A percentile compares a stretch with the other conserved stretches of the same genome.
Evolutionary conservation across 2,329 filamentous ascomycete genomes (phyloP).

Genomic region (Phaeosphaeria sp.): DNA sequence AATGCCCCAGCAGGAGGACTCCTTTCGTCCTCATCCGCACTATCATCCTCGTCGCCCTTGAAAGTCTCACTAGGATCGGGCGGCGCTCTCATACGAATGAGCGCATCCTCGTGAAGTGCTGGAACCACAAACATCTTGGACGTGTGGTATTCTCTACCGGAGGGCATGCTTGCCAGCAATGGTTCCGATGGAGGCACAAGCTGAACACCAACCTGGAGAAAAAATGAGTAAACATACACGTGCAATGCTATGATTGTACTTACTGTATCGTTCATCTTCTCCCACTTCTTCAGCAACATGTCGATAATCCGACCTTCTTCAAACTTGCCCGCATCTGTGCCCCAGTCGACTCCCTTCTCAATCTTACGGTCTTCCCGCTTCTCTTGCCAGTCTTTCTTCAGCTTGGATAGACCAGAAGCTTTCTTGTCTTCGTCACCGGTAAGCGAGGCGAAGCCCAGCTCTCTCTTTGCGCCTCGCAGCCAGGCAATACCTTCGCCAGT

Average conservation of each 20-base stretch:
- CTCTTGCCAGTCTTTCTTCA: conserved; percentile 79
- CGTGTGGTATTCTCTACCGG: conserved; percentile 83
- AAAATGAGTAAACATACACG: conserved; percentile 3
- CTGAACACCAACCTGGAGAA: conserved; percentile 76
- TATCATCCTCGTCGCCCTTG: conserved; percentile 45
- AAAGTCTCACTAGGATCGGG: conserved; percentile 57
- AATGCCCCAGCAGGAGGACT: conserved; percentile 43
- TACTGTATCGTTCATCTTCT: conserved; percentile 90
- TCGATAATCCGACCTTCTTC: conserved; percentile 88
- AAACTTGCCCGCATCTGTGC: conserved; percentile 79
- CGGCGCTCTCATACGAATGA: conserved; percentile 66
- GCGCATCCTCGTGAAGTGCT: conserved; percentile 66
- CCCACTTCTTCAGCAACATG: conserved; percentile 88
- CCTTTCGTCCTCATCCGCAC: conserved; percentile 44
- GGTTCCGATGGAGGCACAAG: conserved; percentile 73
- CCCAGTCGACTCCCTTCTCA: conserved; percentile 76
- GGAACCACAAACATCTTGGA: conserved; percentile 73
- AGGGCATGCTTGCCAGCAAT: conserved; percentile 80
- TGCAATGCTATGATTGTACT: conserved; percentile 36
- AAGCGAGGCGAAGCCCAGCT: conserved; percentile 68
- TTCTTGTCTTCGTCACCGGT: conserved; percentile 51
- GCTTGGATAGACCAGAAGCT: conserved; percentile 64
- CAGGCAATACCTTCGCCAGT: conserved; percentile 87
- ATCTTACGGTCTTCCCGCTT: conserved; percentile 80
- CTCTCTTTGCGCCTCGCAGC: conserved; percentile 77